Evolutionary conservation across 176 grass and related monocot species (phyloP), one percentile per base, ranked within the genome.

Genomic region (Oropetium thomaeum): DNA sequence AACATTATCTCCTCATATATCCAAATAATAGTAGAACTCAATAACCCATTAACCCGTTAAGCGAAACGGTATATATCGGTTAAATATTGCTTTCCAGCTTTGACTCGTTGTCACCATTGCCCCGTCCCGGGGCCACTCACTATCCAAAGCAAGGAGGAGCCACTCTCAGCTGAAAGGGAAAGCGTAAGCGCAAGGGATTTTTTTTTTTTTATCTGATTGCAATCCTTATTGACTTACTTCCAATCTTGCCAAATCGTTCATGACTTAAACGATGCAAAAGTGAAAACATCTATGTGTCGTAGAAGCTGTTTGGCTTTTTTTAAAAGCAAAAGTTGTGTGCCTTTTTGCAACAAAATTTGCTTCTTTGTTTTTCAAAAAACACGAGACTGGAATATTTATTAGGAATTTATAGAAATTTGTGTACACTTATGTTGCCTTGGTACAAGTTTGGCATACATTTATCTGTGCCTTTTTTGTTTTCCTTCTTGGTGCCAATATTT

Each of bases 31-130:
- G 7, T 17, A 5, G 4, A 71, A 23, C 6, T 20, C 39, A 23
- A 30, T 31, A 41, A 44, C 65, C 53, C 27, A n/a, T 44, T 81
- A 81, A 22, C 41, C 15, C 16, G 4, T 19, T 9, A 31, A 28
- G 1, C 5, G 5, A 65, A 73, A 43, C 5, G 16, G 14, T 30
- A 40, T 34, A 29, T 33, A 22, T 49, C 65, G 14, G 52, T 74
- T 52, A 75, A 86, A 71, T 58, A 76, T 62, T 76, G 44, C 45
- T 70, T 62, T 64, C 71, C 43, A 81, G 16, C 64, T 70, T 75
- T 81, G 29, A 65, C 74, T 62, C 45, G 4, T 12, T 32, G 9
- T 17, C 20, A 19, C 5, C 33, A 1, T 49, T 49, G 53, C 14
- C 77, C 69, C 40, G 64, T n/a, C 16, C 1, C 62, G 8, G 52